phyloP scores from a whole-genome alignment of 2,329 filamentous ascomycete species.

The Talaromyces funiculosus region DNA sequence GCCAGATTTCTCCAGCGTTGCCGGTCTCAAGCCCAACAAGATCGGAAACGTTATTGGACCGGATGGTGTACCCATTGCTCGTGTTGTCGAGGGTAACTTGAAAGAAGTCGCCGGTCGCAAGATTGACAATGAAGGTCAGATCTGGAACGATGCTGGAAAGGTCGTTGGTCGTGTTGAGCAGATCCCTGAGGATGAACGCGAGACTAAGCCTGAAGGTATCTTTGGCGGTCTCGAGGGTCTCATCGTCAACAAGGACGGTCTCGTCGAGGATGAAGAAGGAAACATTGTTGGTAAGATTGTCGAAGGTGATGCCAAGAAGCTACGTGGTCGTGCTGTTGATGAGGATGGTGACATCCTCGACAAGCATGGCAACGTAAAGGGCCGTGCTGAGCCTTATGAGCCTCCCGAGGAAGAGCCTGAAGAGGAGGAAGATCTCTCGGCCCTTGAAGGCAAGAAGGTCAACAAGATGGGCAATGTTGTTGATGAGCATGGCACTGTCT shows the following conservation, averaged over 20 bases:
- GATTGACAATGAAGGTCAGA: slow-evolving; percentile 51
- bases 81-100: slow-evolving; percentile 52
- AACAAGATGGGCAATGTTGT: slow-evolving; percentile 61
- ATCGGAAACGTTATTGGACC: slow-evolving; percentile 51
- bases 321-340: slow-evolving; percentile 69
- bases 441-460: slow-evolving; percentile 56
- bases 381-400: slow-evolving; percentile 53
- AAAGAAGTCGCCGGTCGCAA: slow-evolving; percentile 53
- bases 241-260: slow-evolving; percentile 53
- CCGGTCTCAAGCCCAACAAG: slow-evolving; percentile 53
- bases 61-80: slow-evolving; percentile 51
- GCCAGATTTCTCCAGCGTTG: slow-evolving; percentile 49
- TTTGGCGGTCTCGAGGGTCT: slow-evolving; percentile 55
- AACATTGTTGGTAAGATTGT: slow-evolving; percentile 67
- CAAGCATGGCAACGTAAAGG: slow-evolving; percentile 62
- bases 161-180: slow-evolving; percentile 53
- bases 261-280: slow-evolving; percentile 69
- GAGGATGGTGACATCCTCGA: slow-evolving; percentile 79
- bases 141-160: slow-evolving; percentile 54
- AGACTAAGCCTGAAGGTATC: slow-evolving; percentile 51
- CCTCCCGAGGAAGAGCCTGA: slow-evolving; percentile 45
- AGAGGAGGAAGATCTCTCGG: slow-evolving; percentile 50
- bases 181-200: slow-evolving; percentile 53
- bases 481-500: slow-evolving; percentile 53
- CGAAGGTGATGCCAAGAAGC: slow-evolving; percentile 64